Evolutionary conservation across 495 filamentous ascomycete species (phyloP).

Genomic region (Sporormia fimetaria): DNA sequence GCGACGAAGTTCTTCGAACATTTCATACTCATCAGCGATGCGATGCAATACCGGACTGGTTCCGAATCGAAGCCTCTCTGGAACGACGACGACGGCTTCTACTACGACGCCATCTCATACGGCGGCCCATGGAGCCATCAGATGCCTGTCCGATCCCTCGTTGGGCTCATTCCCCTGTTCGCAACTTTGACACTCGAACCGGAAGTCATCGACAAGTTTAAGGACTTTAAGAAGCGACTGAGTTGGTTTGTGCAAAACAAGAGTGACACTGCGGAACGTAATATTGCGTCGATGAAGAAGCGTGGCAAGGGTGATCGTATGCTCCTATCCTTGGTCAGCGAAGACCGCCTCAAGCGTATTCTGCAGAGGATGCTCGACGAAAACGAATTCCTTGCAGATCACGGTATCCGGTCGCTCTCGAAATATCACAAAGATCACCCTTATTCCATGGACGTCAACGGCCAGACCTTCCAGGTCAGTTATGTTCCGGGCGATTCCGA

Average conservation of each 20-base stretch:
- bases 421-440: constrained; percentile 83
- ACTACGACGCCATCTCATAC: constrained; percentile 96
- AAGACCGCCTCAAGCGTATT: constrained; percentile 75
- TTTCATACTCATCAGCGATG: constrained; percentile 94
- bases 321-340: constrained; percentile 76
- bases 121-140: constrained; percentile 88
- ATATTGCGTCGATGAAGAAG: constrained; percentile 79
- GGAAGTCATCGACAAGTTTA: constrained; percentile 81
- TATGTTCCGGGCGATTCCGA: constrained; percentile 93
- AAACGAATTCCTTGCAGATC: constrained; percentile 78
- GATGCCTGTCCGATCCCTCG: constrained; percentile 79
- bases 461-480: constrained; percentile 73
- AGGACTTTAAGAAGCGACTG: constrained; percentile 83
- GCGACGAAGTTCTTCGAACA: constrained; percentile 98
- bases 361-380: constrained; percentile 86
- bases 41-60: constrained; percentile 81
- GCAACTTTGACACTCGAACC: constrained; percentile 86
- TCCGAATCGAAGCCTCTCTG: constrained; percentile 75
- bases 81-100: constrained; percentile 92
- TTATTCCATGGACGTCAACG: constrained; percentile 92
- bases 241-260: constrained; percentile 88
- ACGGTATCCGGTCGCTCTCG: constrained; percentile 89
- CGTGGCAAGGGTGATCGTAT: constrained; percentile 83
- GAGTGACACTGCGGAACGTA: constrained; percentile 74
- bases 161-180: constrained; percentile 86